phyloP scores from a whole-genome alignment of 2,329 filamentous ascomycete species.

The Ploettnerulaceae sp. region DNA sequence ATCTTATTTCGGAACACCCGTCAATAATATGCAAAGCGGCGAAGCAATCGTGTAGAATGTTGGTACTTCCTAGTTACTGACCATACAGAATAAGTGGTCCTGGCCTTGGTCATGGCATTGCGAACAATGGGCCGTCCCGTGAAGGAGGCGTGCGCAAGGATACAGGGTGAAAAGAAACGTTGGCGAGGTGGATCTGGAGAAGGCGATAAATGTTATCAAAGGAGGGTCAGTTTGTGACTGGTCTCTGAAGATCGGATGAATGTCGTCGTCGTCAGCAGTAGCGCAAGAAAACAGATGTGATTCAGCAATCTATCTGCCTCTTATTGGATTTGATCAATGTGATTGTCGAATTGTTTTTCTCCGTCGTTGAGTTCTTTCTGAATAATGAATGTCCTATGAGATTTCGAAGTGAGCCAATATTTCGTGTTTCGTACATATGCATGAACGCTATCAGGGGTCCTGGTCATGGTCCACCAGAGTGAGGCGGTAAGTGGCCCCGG shows the following conservation, averaged over 20 bases:
- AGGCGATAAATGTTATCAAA: background rate
- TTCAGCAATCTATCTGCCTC: background rate
- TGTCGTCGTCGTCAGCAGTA: background rate
- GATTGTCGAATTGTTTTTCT: background rate
- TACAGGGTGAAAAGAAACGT: background rate
- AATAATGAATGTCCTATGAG: background rate
- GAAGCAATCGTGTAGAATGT: constrained; percentile 9
- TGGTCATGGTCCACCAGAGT: background rate
- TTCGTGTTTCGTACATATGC: no score
- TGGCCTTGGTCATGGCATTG: constrained; percentile 8
- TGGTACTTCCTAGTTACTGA: no score
- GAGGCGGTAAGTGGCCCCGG: constrained; percentile 5
- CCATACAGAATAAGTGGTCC: no score
- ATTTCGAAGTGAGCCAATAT: constrained; percentile 1
- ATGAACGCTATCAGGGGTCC: background rate
- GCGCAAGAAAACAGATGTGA: background rate
- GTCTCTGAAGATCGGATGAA: constrained; percentile 2
- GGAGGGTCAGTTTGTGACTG: background rate
- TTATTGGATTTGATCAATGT: background rate
- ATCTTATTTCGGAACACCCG: constrained; percentile 10
- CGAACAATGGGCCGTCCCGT: constrained; percentile 16
- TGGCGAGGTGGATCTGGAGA: background rate
- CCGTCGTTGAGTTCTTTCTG: background rate
- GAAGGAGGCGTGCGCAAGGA: background rate
- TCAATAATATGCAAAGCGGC: constrained; percentile 12